Base-by-base conservation (phyloP, 1,284 basidiomycete genomes). In the Pseudozyma tsukubaensis region DNA sequence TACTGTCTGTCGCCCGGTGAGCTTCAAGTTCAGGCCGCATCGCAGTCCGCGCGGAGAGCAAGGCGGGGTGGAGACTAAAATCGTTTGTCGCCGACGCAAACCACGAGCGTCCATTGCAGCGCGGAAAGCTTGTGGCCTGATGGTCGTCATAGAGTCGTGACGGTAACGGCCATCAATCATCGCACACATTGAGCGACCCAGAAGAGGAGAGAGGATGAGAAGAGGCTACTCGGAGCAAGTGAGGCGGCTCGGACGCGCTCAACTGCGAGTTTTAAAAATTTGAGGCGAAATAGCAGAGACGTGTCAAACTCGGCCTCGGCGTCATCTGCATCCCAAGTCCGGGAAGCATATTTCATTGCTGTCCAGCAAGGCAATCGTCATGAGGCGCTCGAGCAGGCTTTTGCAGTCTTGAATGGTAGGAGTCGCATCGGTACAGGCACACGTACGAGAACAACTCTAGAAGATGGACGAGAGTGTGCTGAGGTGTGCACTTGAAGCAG, bases 231-330 rank as follows among this genome's bases (percentile, higher is more conserved):
- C 59, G 59, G 66, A 42, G 47, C 50, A 21, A 42, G 11, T 47
- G 13, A 47, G 43, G 59, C 66, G 53, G 49, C 53, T 69, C 60
- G 60, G 67, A 69, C 67, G 67, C 57, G 60, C 21, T 47, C 12
- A 14, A n/a, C 37, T 12, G 16, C 24, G 24, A 29, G 32, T 14
- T 29, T n/a, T 12, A 21, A 44, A 50, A 24, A 34, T 18, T 32
- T 24, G 34, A 45, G 24, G 44, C 52, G 34, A 8, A 51, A 55
- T 42, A 18, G 36, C 53, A 50, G 56, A 44, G 50, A 50, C 19
- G 48, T 59, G 55, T 61, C 64, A 59, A 58, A 49, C 67, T 70
- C 67, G 67, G 67, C 67, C 59, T 70, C 67, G 67, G 67, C 36
- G 50, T 70, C 40, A 43, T 40, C 49, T 60, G 67, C 67, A 70